phyloP scores from a whole-genome alignment of 2,329 filamentous ascomycete genomes.

The Ampelomyces quisqualis region DNA sequence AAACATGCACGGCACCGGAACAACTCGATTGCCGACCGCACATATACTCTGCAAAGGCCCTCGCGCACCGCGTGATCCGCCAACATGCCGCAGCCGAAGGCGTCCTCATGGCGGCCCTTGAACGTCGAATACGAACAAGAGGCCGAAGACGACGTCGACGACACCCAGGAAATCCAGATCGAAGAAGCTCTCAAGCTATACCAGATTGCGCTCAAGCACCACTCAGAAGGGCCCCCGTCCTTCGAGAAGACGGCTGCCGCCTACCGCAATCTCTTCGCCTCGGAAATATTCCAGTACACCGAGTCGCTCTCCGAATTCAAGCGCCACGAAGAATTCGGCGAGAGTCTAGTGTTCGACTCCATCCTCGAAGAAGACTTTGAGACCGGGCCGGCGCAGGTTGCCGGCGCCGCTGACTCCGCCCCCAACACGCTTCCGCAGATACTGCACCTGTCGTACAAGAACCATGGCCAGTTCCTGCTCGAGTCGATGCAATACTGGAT shows the following conservation, averaged over 20 bases:
- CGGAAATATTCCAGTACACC: slow-evolving; percentile 90
- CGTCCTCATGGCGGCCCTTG: slow-evolving; percentile 71
- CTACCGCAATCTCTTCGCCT: slow-evolving; percentile 81
- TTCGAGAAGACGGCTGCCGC: slow-evolving; percentile 76
- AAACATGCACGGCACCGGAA: slow-evolving; percentile 11
- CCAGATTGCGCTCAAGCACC: slow-evolving; percentile 84
- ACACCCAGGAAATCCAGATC: slow-evolving; percentile 94
- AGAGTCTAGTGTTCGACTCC: slow-evolving; percentile 46
- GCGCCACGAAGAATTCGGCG: slow-evolving; percentile 60
- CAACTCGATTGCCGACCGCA: too few relatives aligned
- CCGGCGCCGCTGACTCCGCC: slow-evolving; percentile 68
- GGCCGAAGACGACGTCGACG: slow-evolving; percentile 86
- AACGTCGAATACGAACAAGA: slow-evolving; percentile 94
- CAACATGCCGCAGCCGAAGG: slow-evolving; percentile 33
- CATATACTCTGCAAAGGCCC: too few relatives aligned
- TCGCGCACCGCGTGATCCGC: not conserved
- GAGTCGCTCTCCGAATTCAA: slow-evolving; percentile 85
- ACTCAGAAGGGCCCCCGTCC: slow-evolving; percentile 77
- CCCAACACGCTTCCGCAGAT: slow-evolving; percentile 85
- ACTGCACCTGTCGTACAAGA: slow-evolving; percentile 91
- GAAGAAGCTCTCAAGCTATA: slow-evolving; percentile 96
- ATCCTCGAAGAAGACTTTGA: slow-evolving; percentile 44
- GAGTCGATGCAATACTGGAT: slow-evolving; percentile 64
- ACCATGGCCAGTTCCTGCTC: slow-evolving; percentile 88
- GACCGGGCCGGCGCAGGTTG: slow-evolving; percentile 47